phyloP scores from a whole-genome alignment of 148 eudicot species.

The Vaccinium darrowii region DNA sequence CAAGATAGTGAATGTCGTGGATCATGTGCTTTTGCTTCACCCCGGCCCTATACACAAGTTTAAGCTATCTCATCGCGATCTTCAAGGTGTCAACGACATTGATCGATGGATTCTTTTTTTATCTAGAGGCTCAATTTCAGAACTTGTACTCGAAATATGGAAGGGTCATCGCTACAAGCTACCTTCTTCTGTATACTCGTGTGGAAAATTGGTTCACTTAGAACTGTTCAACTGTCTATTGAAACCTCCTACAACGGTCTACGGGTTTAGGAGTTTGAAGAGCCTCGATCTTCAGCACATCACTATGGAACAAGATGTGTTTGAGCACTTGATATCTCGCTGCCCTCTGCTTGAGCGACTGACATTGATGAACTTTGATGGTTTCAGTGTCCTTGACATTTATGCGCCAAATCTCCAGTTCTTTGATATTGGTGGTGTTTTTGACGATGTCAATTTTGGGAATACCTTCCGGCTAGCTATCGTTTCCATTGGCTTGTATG shows the following conservation, averaged over 20 bases:
- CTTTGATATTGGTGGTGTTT: slow-evolving; percentile 80
- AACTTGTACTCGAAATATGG: slow-evolving; percentile 83
- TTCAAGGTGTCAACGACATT: slow-evolving; percentile 73
- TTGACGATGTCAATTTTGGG: slow-evolving; percentile 58
- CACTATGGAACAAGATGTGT: slow-evolving; percentile 68
- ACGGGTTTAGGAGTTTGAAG: slow-evolving; percentile 62
- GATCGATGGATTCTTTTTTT: slow-evolving; percentile 80
- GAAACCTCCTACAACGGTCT: slow-evolving; percentile 45
- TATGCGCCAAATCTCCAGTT: slow-evolving; percentile 80
- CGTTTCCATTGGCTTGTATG: slow-evolving; percentile 72
- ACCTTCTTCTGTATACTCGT: slow-evolving; percentile 62
- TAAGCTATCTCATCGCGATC: slow-evolving; percentile 78
- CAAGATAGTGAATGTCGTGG: slow-evolving; percentile 65
- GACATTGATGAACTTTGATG: slow-evolving; percentile 87
- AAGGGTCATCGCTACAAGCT: slow-evolving; percentile 83
- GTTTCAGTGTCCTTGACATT: slow-evolving; percentile 59
- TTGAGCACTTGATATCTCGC: slow-evolving; percentile 54
- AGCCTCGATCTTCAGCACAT: slow-evolving; percentile 91
- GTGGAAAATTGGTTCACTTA: slow-evolving; percentile 57
- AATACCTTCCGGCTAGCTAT: slow-evolving; percentile 50
- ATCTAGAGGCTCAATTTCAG: slow-evolving; percentile 59
- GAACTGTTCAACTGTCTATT: slow-evolving; percentile 78
- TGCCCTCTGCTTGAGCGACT: slow-evolving; percentile 75
- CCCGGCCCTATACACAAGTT: slow-evolving; percentile 62
- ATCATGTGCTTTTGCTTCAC: slow-evolving; percentile 75